A percentile compares a stretch with the other conserved stretches of the same genome.
phyloP scores from a whole-genome alignment of 2,329 filamentous ascomycete genomes.

The Aspergillus texensis region DNA sequence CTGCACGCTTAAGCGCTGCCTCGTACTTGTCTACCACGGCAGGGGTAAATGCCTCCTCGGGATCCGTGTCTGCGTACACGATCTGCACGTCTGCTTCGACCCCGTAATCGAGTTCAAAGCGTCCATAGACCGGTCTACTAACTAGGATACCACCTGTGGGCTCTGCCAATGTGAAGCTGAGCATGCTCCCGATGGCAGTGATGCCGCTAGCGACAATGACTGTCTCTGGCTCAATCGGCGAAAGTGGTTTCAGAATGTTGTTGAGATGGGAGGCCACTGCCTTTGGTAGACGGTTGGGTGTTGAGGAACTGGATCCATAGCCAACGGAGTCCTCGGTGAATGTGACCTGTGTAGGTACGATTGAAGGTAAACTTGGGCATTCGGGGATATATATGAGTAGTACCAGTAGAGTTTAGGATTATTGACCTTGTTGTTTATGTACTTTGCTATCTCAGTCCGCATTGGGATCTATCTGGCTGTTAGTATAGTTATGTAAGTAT shows the following conservation, averaged over 20 bases:
- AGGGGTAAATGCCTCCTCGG: conserved; percentile 42
- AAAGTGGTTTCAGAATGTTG: conserved; percentile 41
- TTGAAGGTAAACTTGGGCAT: not conserved
- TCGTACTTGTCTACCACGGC: conserved; percentile 41
- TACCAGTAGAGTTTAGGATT: not conserved
- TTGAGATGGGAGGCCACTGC: conserved; percentile 49
- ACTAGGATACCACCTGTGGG: conserved; percentile 51
- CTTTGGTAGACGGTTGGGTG: conserved; percentile 40
- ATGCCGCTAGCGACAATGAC: conserved; percentile 47
- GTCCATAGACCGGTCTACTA: conserved; percentile 50
- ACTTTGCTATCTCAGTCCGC: conserved; percentile 41
- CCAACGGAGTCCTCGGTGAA: conserved; percentile 39
- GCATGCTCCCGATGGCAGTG: conserved; percentile 46
- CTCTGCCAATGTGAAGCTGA: conserved; percentile 47
- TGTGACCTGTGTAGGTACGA: conserved; percentile 25
- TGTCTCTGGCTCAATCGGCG: conserved; percentile 37
- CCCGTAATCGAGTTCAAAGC: conserved; percentile 54
- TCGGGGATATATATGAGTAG: not conserved
- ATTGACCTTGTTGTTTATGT: conserved; percentile 42
- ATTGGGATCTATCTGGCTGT: conserved; percentile 35
- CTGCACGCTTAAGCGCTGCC: conserved; percentile 35
- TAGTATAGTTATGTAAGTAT: not conserved
- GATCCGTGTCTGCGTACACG: conserved; percentile 42
- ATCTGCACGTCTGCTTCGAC: conserved; percentile 45
- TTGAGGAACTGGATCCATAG: conserved; percentile 45